phyloP scores from a whole-genome alignment of 2,329 filamentous ascomycete genomes.

The Pseudopyricularia javanii region DNA sequence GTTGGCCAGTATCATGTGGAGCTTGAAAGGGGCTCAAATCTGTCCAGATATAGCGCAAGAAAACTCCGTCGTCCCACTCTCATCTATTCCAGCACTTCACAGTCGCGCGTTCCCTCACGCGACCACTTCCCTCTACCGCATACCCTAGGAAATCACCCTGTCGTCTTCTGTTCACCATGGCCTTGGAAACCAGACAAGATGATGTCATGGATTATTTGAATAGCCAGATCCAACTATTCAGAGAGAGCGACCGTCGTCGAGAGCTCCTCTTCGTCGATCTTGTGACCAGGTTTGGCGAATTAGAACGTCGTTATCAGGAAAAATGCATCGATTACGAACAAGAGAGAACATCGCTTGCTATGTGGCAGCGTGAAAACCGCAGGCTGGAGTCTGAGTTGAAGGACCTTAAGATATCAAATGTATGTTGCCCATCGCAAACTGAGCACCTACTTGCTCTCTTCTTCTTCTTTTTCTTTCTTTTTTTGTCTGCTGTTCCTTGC shows the following conservation, averaged over 20 bases:
- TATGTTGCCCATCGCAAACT: background rate
- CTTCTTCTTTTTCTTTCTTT: background rate
- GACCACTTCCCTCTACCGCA: too few species aligned
- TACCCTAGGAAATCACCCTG: background rate
- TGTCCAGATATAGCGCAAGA: too few species aligned
- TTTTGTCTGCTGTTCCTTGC: background rate
- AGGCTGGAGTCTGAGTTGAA: background rate
- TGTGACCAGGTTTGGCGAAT: background rate
- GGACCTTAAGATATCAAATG: slow-evolving; percentile 2
- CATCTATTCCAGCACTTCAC: too few species aligned
- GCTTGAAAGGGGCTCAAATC: too few species aligned
- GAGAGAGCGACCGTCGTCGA: background rate
- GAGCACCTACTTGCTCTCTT: background rate
- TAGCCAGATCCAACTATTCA: background rate
- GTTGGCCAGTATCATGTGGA: too few species aligned
- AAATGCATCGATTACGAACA: slow-evolving; percentile 3
- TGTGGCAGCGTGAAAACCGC: slow-evolving; percentile 2
- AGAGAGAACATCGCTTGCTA: slow-evolving; percentile 1
- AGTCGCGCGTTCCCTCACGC: too few species aligned
- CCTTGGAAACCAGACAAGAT: background rate
- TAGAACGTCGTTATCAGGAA: background rate
- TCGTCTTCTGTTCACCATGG: background rate
- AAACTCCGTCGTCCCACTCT: too few species aligned
- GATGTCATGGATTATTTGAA: background rate
- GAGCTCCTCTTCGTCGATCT: background rate